Evolutionary conservation across 192 early-diverging fungal species (phyloP).

Genomic region (Hyaloraphidium curvatum): DNA sequence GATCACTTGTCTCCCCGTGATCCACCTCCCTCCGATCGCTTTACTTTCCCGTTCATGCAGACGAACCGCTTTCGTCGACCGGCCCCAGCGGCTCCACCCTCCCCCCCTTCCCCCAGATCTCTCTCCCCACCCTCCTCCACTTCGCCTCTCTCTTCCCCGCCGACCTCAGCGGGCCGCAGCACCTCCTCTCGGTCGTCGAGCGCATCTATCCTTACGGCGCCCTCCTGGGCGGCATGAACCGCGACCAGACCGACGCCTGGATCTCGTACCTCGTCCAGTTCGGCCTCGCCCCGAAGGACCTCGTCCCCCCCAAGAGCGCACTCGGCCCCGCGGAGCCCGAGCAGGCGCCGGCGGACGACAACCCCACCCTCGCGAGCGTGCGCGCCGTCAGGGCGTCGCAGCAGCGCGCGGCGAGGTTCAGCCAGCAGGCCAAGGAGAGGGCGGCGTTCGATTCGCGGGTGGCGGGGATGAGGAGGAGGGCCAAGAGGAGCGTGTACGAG

Average conservation of each 20-base stretch:
- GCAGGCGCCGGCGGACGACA: too few species aligned
- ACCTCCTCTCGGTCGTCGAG: not conserved
- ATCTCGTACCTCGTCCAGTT: not conserved
- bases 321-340: too few species aligned
- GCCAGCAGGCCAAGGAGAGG: too few species aligned
- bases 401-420: too few species aligned
- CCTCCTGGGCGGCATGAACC: not conserved
- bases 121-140: not conserved
- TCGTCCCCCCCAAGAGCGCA: too few species aligned
- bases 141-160: not conserved
- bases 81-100: not conserved
- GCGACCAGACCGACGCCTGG: not conserved
- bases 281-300: not conserved
- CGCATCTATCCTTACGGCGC: not conserved
- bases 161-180: not conserved
- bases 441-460: too few species aligned
- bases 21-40: not conserved
- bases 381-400: too few species aligned
- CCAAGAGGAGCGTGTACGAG: too few species aligned
- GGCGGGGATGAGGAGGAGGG: too few species aligned
- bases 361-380: too few species aligned
- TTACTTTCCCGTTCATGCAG: not conserved
- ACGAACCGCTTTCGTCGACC: not conserved
- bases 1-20: not conserved
- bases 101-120: not conserved